These are phyloP conservation scores for Candida jianshihensis DNA, from an alignment of 805 yeast species.

Conservation along the genomic window DNA sequence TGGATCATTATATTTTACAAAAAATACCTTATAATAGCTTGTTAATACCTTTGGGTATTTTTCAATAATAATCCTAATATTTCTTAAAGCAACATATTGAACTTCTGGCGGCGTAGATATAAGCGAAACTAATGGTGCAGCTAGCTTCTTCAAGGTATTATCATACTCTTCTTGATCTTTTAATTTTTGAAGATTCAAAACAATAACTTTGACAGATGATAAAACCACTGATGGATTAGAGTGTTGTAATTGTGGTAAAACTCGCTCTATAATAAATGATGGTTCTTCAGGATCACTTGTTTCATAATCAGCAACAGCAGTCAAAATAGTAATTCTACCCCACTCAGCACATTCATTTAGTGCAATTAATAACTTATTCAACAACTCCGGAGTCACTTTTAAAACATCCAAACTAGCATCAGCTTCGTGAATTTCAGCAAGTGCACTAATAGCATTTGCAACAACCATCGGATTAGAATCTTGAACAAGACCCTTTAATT, in stretches of 20 bases:
- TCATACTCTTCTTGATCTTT: conserved; percentile 29
- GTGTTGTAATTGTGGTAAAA: conserved; percentile 92
- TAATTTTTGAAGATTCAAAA: conserved; percentile 56
- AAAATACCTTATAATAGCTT: conserved; percentile 81
- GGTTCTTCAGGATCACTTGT: conserved; percentile 59
- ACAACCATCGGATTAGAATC: conserved; percentile 97
- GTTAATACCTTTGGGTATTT: conserved; percentile 76
- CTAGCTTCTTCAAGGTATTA: conserved; percentile 55
- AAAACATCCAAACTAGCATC: conserved; percentile 47
- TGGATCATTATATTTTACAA: conserved; percentile 83
- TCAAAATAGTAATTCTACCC: conserved; percentile 90
- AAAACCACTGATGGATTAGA: conserved; percentile 94
- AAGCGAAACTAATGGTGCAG: conserved; percentile 82
- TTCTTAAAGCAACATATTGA: conserved; percentile 87
- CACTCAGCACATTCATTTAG: conserved; percentile 97
- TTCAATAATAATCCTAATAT: conserved; percentile 82
- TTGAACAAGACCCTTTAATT: conserved; percentile 57
- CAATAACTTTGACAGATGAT: conserved; percentile 72
- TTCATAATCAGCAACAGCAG: conserved; percentile 69
- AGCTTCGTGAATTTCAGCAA: conserved; percentile 73
- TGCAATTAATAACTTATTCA: conserved; percentile 67
- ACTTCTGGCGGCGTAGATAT: conserved; percentile 89
- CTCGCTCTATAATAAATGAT: conserved; percentile 78
- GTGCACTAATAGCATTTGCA: conserved; percentile 84
- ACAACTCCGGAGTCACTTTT: conserved; percentile 32